Evolutionary conservation across 441 rosid species (phyloP).

Genomic region (Corymbia calophylla): DNA sequence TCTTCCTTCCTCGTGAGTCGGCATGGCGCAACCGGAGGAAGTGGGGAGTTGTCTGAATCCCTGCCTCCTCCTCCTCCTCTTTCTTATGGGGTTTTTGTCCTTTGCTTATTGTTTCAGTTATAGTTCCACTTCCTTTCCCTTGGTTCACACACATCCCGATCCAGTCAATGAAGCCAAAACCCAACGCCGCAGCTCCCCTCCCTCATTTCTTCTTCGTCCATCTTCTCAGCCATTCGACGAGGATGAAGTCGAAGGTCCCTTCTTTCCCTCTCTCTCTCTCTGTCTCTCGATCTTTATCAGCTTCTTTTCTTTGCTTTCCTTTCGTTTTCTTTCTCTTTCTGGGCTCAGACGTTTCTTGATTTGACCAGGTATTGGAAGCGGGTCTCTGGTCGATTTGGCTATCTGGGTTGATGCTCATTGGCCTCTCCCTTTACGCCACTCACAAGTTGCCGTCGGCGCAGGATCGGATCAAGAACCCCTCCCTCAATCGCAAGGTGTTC

Average conservation of each 20-base stretch:
- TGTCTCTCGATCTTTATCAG: not conserved
- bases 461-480: slow-evolving; percentile 4
- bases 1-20: not conserved
- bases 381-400: slow-evolving; percentile 73
- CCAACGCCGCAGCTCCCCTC: not conserved
- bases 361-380: slow-evolving; percentile 33
- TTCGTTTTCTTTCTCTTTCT: not conserved
- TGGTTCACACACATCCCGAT: not conserved
- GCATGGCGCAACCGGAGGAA: not conserved
- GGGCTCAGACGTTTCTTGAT: not conserved
- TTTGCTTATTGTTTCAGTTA: slow-evolving; percentile 35
- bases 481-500: slow-evolving; percentile 2
- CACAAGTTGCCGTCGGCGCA: slow-evolving; percentile 40
- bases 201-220: not conserved
- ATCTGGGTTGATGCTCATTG: slow-evolving; percentile 61
- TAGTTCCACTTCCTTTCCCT: slow-evolving; percentile 24
- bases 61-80: not conserved
- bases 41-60: not conserved
- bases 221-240: not conserved
- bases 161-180: not conserved
- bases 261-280: not conserved
- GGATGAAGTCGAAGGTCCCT: not conserved
- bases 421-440: slow-evolving; percentile 67
- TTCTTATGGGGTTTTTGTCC: not conserved
- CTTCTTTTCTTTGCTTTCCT: not conserved